Evolutionary conservation across 176 grass and related monocot species (phyloP), one percentile per base, ranked within the genome.

Genomic region (Phragmites australis): DNA sequence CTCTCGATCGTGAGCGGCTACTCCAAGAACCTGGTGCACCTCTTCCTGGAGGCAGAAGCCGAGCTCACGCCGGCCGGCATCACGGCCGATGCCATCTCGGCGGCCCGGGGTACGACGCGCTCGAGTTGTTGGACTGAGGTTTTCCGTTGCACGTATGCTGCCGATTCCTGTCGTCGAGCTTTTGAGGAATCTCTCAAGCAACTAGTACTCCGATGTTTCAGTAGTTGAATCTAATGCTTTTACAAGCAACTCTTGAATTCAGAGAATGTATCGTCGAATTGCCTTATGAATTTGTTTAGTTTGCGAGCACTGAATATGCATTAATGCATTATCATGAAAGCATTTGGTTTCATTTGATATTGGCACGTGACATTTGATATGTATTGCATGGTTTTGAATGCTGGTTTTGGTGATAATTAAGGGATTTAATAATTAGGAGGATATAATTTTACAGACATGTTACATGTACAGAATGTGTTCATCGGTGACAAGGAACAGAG

Each of bases 121-220:
- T 71, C 68, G 68, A 71, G 68, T 44, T 71, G 68, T 71, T 71
- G 45, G 68, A 71, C 45, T 71, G 27, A 71, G 45, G 3, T 50
- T 1, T 6, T 14, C 45, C 26, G 4, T 50, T 5, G 25, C 26
- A 27, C 30, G n/a, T 10, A 71, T 49, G 68, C 16, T 12, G 26
- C 21, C 31, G 42, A 69, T 17, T 69, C 42, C 42, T 69, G 22
- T 25, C n/a, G n/a, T n/a, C n/a, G n/a, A n/a, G n/a, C n/a, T n/a
- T n/a, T n/a, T n/a, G n/a, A n/a, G n/a, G n/a, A n/a, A n/a, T n/a
- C n/a, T n/a, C n/a, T n/a, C n/a, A n/a, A n/a, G n/a, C n/a, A 54
- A 54, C 49, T 54, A 22, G 2, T 54, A n/a, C 22, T 55, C 52
- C 8, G 8, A 22, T 56, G 10, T 25, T 6, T 1, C 21, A 55